phyloP scores from a whole-genome alignment of 306 rosid species.

The Rosa multiflora region DNA sequence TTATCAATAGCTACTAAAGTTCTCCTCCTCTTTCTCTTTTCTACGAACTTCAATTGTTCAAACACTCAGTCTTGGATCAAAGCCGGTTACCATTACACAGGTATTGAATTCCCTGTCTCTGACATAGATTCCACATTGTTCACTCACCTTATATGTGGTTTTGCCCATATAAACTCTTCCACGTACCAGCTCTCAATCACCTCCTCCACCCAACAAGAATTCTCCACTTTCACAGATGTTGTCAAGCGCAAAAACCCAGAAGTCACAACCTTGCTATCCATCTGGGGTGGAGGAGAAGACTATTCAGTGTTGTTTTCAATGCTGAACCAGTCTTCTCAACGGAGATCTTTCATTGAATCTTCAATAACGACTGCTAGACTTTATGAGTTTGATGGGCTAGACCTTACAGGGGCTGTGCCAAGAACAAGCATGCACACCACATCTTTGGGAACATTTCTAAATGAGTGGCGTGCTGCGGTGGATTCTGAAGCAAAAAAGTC shows the following conservation, averaged over 20 bases:
- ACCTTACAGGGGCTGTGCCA: slow-evolving; percentile 20
- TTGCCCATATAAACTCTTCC: slow-evolving; percentile 18
- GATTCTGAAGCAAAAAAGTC: slow-evolving; percentile 26
- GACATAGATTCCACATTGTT: slow-evolving; percentile 24
- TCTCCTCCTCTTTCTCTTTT: neutral
- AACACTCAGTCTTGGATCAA: slow-evolving; percentile 19
- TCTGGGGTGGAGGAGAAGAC: slow-evolving; percentile 25
- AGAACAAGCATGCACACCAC: slow-evolving; percentile 5
- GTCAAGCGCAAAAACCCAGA: slow-evolving; percentile 32
- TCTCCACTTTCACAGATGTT: slow-evolving; percentile 27
- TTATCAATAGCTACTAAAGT: slow-evolving; percentile 31
- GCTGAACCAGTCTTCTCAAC: slow-evolving; percentile 8
- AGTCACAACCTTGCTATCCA: slow-evolving; percentile 26
- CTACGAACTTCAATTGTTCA: slow-evolving; percentile 12
- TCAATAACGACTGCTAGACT: slow-evolving; percentile 30
- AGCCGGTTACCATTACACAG: slow-evolving; percentile 16
- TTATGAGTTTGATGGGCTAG: slow-evolving; percentile 34
- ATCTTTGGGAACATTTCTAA: slow-evolving; percentile 21
- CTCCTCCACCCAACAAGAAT: neutral
- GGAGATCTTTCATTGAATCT: slow-evolving; percentile 31
- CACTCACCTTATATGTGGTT: slow-evolving; percentile 35
- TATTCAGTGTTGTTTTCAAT: slow-evolving; percentile 19
- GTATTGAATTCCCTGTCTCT: slow-evolving; percentile 11
- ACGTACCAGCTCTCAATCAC: slow-evolving; percentile 10
- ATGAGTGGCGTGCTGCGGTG: slow-evolving; percentile 28